A percentile compares a stretch with the other conserved stretches of the same genome.
Evolutionary conservation across 2,329 filamentous ascomycete genomes (phyloP).

Genomic region (Fusarium armeniacum): DNA sequence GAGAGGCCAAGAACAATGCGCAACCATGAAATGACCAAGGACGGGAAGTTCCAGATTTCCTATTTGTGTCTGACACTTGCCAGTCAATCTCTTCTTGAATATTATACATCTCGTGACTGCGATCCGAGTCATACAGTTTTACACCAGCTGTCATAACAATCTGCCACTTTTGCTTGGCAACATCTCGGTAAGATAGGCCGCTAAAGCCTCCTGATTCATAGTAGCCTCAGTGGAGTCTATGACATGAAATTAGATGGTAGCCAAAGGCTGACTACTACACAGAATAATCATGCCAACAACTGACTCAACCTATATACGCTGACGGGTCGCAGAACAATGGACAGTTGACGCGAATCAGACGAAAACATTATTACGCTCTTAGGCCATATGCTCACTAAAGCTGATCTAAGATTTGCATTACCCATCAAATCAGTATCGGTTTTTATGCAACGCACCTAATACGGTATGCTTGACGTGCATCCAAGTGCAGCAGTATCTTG

Average conservation of each 20-base stretch:
- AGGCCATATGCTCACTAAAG: no score
- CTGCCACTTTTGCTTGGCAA: not conserved
- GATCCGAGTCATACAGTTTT: conserved; percentile 45
- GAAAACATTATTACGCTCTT: no score
- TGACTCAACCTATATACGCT: not conserved
- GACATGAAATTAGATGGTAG: not conserved
- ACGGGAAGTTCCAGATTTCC: not conserved
- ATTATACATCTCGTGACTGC: not conserved
- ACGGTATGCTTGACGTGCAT: not conserved
- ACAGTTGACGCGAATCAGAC: no score
- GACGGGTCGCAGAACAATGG: no score
- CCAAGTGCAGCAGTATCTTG: not conserved
- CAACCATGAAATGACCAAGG: not conserved
- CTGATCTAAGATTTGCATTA: no score
- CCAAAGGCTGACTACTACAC: not conserved
- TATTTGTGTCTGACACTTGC: not conserved
- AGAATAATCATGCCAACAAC: not conserved
- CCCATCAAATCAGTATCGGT: no score
- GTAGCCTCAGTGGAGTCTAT: not conserved
- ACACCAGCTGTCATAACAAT: conserved; percentile 1
- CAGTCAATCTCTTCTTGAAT: not conserved
- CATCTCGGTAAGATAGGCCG: not conserved
- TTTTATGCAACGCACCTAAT: no score
- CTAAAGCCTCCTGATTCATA: not conserved
- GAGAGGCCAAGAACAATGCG: not conserved